Percentiles rank a stretch among this genome's conserved stretches.
phyloP scores from a whole-genome alignment of 2,329 filamentous ascomycete species.

The Talaromyces verruculosus region DNA sequence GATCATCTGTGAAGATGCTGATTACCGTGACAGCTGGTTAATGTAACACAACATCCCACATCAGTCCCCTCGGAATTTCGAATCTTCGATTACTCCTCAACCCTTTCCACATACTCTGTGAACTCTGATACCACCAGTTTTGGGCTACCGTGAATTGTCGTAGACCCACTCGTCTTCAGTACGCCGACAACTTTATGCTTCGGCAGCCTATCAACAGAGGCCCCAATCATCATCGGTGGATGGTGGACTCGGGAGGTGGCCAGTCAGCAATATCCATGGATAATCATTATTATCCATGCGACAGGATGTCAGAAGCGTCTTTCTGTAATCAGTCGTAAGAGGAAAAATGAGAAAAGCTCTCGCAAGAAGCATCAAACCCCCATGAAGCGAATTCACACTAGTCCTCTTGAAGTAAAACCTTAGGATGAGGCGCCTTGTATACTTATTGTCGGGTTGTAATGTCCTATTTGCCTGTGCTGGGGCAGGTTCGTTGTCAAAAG shows the following conservation, averaged over 20 bases:
- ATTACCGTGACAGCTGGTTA: background rate
- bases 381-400: background rate
- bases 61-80: too few species aligned
- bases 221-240: background rate
- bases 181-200: background rate
- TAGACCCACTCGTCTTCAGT: background rate
- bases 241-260: background rate
- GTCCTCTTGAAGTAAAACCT: background rate
- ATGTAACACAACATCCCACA: background rate
- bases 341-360: background rate
- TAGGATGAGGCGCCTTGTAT: background rate
- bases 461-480: background rate
- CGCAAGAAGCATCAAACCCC: background rate
- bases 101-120: background rate
- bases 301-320: background rate
- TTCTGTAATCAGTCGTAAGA: background rate
- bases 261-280: background rate
- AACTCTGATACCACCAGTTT: background rate
- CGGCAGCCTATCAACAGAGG: background rate
- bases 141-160: background rate
- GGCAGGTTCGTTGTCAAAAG: background rate
- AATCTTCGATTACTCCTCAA: background rate
- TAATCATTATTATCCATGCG: background rate
- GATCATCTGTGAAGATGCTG: background rate
- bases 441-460: background rate